Evolutionary conservation across 2,329 filamentous ascomycete genomes (phyloP).

Genomic region (Sarocladium oryzae): DNA sequence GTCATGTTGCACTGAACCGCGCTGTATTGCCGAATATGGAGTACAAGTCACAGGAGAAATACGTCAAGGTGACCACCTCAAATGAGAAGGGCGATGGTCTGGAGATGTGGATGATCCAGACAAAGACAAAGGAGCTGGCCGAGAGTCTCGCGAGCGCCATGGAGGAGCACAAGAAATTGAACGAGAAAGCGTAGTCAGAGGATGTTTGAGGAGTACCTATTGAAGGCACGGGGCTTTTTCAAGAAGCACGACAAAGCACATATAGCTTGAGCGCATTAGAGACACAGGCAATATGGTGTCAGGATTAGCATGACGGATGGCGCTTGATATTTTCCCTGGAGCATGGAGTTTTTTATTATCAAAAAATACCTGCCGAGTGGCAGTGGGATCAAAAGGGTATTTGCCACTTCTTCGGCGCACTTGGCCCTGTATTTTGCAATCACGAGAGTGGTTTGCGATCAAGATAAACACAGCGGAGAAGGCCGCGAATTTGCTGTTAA

Average conservation of each 20-base stretch:
- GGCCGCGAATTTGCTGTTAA: too few species aligned
- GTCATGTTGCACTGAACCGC: conserved; percentile 68
- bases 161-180: conserved; percentile 49
- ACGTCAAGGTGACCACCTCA: conserved; percentile 51
- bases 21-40: conserved; percentile 51
- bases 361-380: not conserved
- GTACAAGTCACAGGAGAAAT: conserved; percentile 58
- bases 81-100: conserved; percentile 52
- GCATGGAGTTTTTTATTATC: not conserved
- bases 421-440: not conserved
- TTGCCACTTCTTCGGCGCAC: not conserved
- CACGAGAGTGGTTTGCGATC: not conserved
- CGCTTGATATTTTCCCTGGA: conserved; percentile 5
- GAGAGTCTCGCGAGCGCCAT: conserved; percentile 43
- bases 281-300: conserved; percentile 1
- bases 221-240: not conserved
- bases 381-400: conserved; percentile 8
- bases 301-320: conserved; percentile 12
- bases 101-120: conserved; percentile 65
- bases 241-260: not conserved
- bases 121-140: conserved; percentile 58
- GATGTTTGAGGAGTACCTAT: not conserved
- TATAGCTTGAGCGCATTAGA: conserved; percentile 4
- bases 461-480: too few species aligned
- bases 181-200: conserved; percentile 39